phyloP scores from a whole-genome alignment of 106 monocot genomes.

The Acorus calamus region DNA sequence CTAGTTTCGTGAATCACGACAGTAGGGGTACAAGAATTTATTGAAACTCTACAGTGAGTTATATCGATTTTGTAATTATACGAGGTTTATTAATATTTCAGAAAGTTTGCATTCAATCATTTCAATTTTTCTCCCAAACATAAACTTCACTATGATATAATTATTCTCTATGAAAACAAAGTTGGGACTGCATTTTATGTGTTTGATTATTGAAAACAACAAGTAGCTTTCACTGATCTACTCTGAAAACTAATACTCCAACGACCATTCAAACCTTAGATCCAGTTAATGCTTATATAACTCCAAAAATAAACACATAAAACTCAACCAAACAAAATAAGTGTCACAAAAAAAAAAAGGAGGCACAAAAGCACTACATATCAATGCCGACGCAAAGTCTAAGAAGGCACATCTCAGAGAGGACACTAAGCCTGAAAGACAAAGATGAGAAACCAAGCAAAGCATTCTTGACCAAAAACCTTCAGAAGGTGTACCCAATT shows the following conservation, averaged over 20 bases:
- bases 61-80: too few species aligned
- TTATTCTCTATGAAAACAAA: too few species aligned
- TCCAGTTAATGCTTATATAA: neutral
- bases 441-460: slow-evolving; percentile 21
- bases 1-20: too few species aligned
- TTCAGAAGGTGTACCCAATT: slow-evolving; percentile 39
- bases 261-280: slow-evolving; percentile 18
- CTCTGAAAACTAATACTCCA: slow-evolving; percentile 39
- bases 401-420: slow-evolving; percentile 25
- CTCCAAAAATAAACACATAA: slow-evolving; percentile 1
- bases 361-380: neutral
- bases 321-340: neutral
- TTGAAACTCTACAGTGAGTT: too few species aligned
- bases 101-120: too few species aligned
- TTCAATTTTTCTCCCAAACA: too few species aligned
- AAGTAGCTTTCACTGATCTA: slow-evolving; percentile 38
- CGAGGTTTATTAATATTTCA: too few species aligned
- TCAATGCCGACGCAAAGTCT: slow-evolving; percentile 27
- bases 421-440: slow-evolving; percentile 17
- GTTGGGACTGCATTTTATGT: too few species aligned
- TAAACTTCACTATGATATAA: too few species aligned
- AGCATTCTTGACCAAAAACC: slow-evolving; percentile 23
- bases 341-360: too few species aligned
- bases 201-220: too few species aligned
- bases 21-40: too few species aligned